phyloP scores from a whole-genome alignment of 306 rosid species.

The Medicago ruthenica region DNA sequence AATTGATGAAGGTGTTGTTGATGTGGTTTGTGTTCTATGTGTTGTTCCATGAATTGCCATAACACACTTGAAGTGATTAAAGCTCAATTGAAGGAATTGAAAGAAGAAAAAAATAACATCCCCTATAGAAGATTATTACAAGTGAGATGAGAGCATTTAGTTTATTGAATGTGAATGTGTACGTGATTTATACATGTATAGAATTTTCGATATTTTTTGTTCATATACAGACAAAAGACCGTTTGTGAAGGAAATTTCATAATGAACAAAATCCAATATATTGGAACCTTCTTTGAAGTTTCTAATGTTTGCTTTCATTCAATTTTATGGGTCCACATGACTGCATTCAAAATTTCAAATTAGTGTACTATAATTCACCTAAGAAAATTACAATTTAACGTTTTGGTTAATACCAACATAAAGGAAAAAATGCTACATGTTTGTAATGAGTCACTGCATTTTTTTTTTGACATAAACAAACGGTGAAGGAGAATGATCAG shows the following conservation, averaged over 20 bases:
- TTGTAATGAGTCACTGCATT: not conserved
- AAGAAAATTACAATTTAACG: not conserved
- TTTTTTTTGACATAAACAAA: not conserved
- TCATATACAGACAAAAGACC: not conserved
- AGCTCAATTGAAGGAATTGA: not conserved
- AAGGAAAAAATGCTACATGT: not conserved
- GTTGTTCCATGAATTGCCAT: slow-evolving; percentile 57
- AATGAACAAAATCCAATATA: slow-evolving; percentile 17
- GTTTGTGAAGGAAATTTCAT: slow-evolving; percentile 38
- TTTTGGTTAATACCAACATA: not conserved
- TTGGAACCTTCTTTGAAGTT: slow-evolving; percentile 37
- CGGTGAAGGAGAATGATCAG: not conserved
- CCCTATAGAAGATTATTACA: no score
- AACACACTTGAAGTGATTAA: slow-evolving; percentile 19
- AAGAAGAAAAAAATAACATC: not conserved
- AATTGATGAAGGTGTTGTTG: slow-evolving; percentile 41
- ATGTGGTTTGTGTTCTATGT: slow-evolving; percentile 45
- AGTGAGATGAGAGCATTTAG: not conserved
- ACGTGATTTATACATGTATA: not conserved
- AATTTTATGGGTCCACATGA: slow-evolving; percentile 20
- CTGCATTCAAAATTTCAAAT: slow-evolving; percentile 10
- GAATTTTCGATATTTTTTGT: not conserved
- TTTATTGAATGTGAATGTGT: slow-evolving; percentile 8
- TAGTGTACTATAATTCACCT: not conserved
- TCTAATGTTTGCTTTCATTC: slow-evolving; percentile 6